A percentile compares a stretch with the other conserved stretches of the same genome.
Evolutionary conservation across 208 protist genomes (phyloP).

Genomic region (Crithidia sp.): DNA sequence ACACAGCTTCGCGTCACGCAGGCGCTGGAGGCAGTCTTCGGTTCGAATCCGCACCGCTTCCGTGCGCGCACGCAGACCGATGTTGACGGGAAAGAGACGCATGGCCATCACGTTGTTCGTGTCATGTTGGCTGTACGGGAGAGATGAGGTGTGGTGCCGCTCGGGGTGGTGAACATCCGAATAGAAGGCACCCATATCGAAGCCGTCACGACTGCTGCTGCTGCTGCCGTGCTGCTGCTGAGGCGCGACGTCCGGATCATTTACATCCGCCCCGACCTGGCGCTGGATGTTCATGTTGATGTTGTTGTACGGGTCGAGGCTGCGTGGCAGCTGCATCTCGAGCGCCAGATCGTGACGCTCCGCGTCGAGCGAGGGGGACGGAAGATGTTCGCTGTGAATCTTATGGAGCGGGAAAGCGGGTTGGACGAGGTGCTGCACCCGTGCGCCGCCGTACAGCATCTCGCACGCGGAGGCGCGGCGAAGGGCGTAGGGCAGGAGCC

Average conservation of each 20-base stretch:
- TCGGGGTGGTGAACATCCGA: constrained; percentile 46
- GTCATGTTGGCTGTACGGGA: constrained; percentile 45
- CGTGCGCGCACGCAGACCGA: constrained; percentile 46
- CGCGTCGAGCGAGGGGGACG: constrained; percentile 45
- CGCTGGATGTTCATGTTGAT: constrained; percentile 40
- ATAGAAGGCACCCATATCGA: constrained; percentile 50
- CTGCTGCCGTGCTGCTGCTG: not conserved
- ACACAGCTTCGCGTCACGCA: constrained; percentile 60
- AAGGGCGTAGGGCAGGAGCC: constrained; percentile 75
- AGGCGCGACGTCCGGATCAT: constrained; percentile 4
- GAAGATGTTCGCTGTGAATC: constrained; percentile 68
- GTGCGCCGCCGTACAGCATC: constrained; percentile 83
- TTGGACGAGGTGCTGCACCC: constrained; percentile 63
- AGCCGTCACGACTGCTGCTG: constrained; percentile 22
- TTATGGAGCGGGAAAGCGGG: constrained; percentile 52
- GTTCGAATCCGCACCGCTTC: constrained; percentile 64
- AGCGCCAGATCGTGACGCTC: constrained; percentile 69
- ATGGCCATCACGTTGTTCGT: constrained; percentile 73
- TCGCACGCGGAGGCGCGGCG: constrained; percentile 64
- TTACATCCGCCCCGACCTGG: constrained; percentile 26
- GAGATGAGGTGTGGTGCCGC: constrained; percentile 68
- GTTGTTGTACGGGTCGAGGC: constrained; percentile 36
- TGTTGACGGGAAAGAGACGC: constrained; percentile 73
- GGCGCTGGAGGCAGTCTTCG: constrained; percentile 62
- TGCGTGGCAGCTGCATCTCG: constrained; percentile 65